Evolutionary conservation across 345 rosid species (phyloP).

Genomic region (Pugionium dolabratum): DNA sequence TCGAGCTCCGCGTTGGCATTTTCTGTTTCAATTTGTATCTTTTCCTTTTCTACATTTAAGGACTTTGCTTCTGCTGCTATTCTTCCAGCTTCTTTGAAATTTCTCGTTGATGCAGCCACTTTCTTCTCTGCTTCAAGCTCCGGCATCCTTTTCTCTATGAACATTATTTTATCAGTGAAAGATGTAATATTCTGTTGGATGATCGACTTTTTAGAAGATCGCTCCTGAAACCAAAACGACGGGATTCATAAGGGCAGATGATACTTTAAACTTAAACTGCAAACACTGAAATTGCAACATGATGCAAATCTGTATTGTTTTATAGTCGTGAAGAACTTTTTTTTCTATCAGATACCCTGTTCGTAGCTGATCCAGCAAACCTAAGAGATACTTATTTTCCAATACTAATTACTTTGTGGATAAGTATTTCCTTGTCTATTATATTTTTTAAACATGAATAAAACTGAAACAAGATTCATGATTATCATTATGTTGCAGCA

Average conservation of each 20-base stretch:
- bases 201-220: slow-evolving; percentile 75
- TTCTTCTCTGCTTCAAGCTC: slow-evolving; percentile 92
- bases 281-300: slow-evolving; percentile 1
- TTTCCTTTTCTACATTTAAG: slow-evolving; percentile 65
- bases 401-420: slow-evolving; percentile 9
- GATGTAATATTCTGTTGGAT: slow-evolving; percentile 75
- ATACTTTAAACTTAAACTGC: neutral
- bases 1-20: slow-evolving; percentile 51
- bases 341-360: too few relatives aligned
- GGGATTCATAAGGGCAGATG: slow-evolving; percentile 9
- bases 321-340: neutral
- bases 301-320: neutral
- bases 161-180: slow-evolving; percentile 62
- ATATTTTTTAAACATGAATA: slow-evolving; percentile 1
- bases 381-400: neutral
- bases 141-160: slow-evolving; percentile 77
- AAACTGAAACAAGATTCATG: neutral
- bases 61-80: slow-evolving; percentile 90
- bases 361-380: too few relatives aligned
- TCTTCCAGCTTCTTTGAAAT: slow-evolving; percentile 92
- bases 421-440: neutral
- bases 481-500: neutral
- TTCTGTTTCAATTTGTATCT: slow-evolving; percentile 55
- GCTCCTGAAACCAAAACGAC: slow-evolving; percentile 51
- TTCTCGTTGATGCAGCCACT: slow-evolving; percentile 81